Base-by-base conservation (phyloP, 1,284 basidiomycete species). In the Cronartium ribicola region DNA sequence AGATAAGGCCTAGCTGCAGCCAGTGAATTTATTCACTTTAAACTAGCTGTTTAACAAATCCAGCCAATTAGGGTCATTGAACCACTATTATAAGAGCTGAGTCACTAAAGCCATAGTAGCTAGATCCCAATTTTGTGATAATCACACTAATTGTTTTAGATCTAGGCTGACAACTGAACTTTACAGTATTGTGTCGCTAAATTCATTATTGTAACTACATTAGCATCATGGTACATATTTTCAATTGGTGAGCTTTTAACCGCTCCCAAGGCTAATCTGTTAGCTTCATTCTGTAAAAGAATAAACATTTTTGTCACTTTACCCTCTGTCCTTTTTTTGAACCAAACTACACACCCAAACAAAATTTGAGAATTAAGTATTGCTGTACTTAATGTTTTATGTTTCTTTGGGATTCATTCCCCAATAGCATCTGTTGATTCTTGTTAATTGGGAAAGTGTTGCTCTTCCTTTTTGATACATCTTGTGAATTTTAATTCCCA, bases 291-390 rank as follows among this genome's bases (percentile, higher is more conserved):
- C 14, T 61, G 36, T 17, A 61, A 13, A 22, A 61, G 36, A 22
- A 22, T 61, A 36, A 61, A 29, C 37, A 61, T 61, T 61, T 61
- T 61, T 14, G 20, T 61, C 11, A 61, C 36, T 39, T 61, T 61
- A 29, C 36, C 36, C 14, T 61, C 59, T 14, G 20, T 61, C 14
- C 14, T n/a, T n/a, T n/a, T n/a, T n/a, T n/a, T n/a, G n/a, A n/a
- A n/a, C n/a, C n/a, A n/a, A n/a, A 59, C 36, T 29, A 61, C 37
- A 61, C 59, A 29, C 14, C 59, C 59, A 22, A 61, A 61, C 14
- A 61, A 36, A 36, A 61, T 61, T 17, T 36, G 20, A 22, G 59
- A 36, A 13, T 61, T 29, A 13, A 61, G 36, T 22, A 61, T 39
- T 22, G 20, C 59, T 22, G 14, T 61, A 36, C 20, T 61, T 36